These are phyloP conservation scores for Flammula alnicola DNA, from an alignment of 1,284 basidiomycete genomes.

Conservation along the genomic window DNA sequence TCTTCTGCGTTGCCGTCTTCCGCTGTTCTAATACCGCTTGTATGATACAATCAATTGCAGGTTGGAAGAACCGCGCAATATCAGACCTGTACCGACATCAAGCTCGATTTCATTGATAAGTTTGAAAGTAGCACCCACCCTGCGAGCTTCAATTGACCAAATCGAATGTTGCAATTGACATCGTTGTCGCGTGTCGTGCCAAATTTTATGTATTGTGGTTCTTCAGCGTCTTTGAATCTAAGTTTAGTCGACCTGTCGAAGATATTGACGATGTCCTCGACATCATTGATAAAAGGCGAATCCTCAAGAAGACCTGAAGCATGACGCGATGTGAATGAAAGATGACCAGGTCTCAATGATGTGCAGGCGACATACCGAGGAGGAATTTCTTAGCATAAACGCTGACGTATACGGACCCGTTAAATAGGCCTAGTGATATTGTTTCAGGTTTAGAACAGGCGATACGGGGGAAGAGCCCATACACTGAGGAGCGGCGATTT, in stretches of 20 bases:
- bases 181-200: slow-evolving; percentile 53
- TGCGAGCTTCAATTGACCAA: slow-evolving; percentile 43
- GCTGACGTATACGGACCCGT: slow-evolving; percentile 44
- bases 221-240: slow-evolving; percentile 44
- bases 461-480: background rate
- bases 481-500: slow-evolving; percentile 34
- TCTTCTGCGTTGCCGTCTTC: slow-evolving; percentile 1
- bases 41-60: slow-evolving; percentile 31
- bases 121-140: slow-evolving; percentile 38
- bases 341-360: background rate
- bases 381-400: slow-evolving; percentile 39
- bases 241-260: slow-evolving; percentile 60
- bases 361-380: too few species aligned
- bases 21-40: slow-evolving; percentile 25
- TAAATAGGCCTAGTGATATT: slow-evolving; percentile 27
- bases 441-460: background rate
- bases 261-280: slow-evolving; percentile 46
- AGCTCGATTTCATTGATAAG: background rate
- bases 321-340: background rate
- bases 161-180: slow-evolving; percentile 36
- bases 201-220: slow-evolving; percentile 54
- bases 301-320: slow-evolving; percentile 24
- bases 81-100: slow-evolving; percentile 14
- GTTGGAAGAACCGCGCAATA: slow-evolving; percentile 32
- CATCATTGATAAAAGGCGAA: slow-evolving; percentile 38